Evolutionary conservation across 768 basidiomycete genomes (phyloP).

Genomic region (Leccinum arenicola): DNA sequence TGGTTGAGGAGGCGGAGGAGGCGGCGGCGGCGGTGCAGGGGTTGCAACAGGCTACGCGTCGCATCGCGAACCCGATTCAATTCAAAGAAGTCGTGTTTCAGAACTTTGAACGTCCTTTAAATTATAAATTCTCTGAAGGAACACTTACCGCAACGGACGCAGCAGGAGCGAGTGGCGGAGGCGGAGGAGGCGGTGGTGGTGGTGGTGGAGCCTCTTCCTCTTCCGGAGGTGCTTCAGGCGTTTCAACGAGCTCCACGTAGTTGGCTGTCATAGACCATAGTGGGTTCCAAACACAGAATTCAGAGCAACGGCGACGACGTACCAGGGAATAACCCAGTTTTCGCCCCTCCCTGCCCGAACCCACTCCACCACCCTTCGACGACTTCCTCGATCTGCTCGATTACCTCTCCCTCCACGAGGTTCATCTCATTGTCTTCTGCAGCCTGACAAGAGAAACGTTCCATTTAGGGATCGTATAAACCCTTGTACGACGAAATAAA

Average conservation of each 20-base stretch:
- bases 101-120: neutral
- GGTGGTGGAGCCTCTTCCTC: constrained; percentile 46
- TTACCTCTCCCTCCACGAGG: constrained; percentile 75
- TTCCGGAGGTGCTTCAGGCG: constrained; percentile 37
- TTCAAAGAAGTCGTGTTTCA: neutral
- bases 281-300: neutral
- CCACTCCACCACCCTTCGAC: constrained; percentile 95
- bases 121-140: neutral
- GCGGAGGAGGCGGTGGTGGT: constrained; percentile 53
- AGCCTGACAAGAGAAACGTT: constrained; percentile 40
- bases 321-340: constrained; percentile 86
- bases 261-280: constrained; percentile 51
- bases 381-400: constrained; percentile 79
- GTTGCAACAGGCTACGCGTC: constrained; percentile 29
- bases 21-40: constrained; percentile 35
- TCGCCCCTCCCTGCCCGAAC: constrained; percentile 56
- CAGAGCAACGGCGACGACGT: constrained; percentile 23
- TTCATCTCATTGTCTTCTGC: constrained; percentile 85
- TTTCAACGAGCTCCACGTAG: constrained; percentile 78
- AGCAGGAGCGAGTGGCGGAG: constrained; percentile 31
- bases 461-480: neutral
- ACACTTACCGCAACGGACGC: constrained; percentile 40
- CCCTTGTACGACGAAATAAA: neutral
- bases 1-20: constrained; percentile 44
- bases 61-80: neutral